Conservation (phyloP, 1,284 basidiomycete species). For the Trichosporon ovoides region DNA sequence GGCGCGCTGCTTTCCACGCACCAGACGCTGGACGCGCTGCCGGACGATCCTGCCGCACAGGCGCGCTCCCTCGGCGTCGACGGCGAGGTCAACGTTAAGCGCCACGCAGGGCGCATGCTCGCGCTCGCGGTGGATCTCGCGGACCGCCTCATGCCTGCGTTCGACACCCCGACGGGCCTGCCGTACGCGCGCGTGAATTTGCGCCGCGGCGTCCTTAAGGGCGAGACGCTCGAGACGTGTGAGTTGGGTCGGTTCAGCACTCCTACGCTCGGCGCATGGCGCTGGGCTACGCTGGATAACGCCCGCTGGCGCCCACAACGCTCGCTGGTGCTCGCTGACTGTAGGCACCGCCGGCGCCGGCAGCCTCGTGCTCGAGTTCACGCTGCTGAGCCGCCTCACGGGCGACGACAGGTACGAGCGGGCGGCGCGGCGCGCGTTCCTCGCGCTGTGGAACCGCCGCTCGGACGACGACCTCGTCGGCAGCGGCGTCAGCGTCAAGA, state of each 20-base stretch:
- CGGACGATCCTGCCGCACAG: constrained; percentile 37
- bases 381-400: constrained; percentile 79
- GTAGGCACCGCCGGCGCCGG: constrained; percentile 90
- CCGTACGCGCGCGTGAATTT: constrained; percentile 73
- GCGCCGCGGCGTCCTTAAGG: constrained; percentile 31
- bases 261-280: too few species aligned
- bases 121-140: constrained; percentile 78
- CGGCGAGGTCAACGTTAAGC: constrained; percentile 54
- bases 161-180: constrained; percentile 77
- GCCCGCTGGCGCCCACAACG: too few species aligned
- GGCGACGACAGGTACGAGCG: constrained; percentile 76
- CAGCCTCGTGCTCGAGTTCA: constrained; percentile 84
- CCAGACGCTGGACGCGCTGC: constrained; percentile 59
- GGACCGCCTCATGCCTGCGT: constrained; percentile 75
- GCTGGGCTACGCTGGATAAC: too few species aligned
- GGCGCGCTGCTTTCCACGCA: constrained; percentile 80
- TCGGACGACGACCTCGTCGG: constrained; percentile 76
- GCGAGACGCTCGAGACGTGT: constrained; percentile 45
- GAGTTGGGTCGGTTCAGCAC: too few species aligned
- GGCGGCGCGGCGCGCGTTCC: neutral
- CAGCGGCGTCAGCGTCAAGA: constrained; percentile 73
- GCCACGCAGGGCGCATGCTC: constrained; percentile 66
- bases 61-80: constrained; percentile 22
- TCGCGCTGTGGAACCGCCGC: constrained; percentile 68
- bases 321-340: constrained; percentile 52